Evolutionary conservation across 352 stramenopile genomes (phyloP), one percentile per base, ranked within the genome.

Genomic region (Phytophthora tentaculata): DNA sequence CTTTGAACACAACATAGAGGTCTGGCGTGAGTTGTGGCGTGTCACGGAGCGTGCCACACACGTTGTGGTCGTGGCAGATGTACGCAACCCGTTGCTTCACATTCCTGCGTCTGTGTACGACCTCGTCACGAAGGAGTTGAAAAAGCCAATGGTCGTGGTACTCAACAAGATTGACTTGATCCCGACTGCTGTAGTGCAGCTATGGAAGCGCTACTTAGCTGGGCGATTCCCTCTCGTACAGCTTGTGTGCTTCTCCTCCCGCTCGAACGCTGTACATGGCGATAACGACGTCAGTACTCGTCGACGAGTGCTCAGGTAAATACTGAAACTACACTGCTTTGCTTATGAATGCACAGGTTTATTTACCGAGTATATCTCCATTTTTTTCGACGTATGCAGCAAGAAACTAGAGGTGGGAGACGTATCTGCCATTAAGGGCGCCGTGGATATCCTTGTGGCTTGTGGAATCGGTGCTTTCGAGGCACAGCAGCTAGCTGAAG

Each of bases 81-180:
- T 92, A 24, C 88, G 88, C 20, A 94, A 92, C 59, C 86, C 88
- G 26, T 57, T 96, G 41, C 67, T 96, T 37, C 88, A 96, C 56
- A 93, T 94, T 39, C 84, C 86, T 12, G 81, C 84, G 26, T 94
- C 85, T 5, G 71, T 96, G 41, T 94, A 94, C 60, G 86, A 96
- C 17, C 67, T 92, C 47, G 83, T 95, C 16, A 94, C 84, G 0
- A 76, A 86, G 13, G 75, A 88, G 44, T 69, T 94, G 44, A 74
- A 90, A 55, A 94, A 94, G 23, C 83, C 85, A 5, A 87, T 96
- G 79, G 67, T 86, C 12, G 76, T 96, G 39, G 85, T 96, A 53
- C 84, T 96, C 43, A 96, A 94, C 61, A 96, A 96, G 75, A 76
- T 93, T 20, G 88, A 96, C 74, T 69, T 96, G 49, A 78, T 96